Conservation (phyloP, 139 green algal genomes). For the Ulvella scutata region DNA sequence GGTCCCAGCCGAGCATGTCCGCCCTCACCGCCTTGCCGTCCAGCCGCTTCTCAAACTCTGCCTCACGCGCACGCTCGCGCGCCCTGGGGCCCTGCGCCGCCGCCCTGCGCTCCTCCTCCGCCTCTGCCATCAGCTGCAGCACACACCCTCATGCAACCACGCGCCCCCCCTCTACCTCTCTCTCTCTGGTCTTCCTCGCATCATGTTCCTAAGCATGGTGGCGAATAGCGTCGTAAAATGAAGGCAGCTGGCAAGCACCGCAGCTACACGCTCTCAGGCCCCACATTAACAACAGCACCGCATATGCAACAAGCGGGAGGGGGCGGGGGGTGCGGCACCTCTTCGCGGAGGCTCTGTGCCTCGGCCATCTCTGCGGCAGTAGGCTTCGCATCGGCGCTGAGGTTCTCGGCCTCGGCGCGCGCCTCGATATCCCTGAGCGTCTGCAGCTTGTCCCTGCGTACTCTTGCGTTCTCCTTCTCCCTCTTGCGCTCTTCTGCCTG, state of each 20-base stretch:
- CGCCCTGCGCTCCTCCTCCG: conserved; percentile 1
- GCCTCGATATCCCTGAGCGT: conserved; percentile 6
- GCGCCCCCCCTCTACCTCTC: not conserved
- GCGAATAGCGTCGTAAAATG: too few species aligned
- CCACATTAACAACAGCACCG: not conserved
- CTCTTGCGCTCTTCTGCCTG: conserved; percentile 20
- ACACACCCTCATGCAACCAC: too few species aligned
- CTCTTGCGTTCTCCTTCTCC: conserved; percentile 11
- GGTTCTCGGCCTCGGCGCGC: not conserved
- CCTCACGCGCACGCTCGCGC: conserved; percentile 17
- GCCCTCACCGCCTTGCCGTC: conserved; percentile 12
- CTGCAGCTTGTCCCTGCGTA: conserved; percentile 8
- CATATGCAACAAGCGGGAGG: not conserved
- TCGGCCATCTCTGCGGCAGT: not conserved
- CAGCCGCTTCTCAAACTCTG: conserved; percentile 10
- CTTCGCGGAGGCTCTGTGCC: not conserved
- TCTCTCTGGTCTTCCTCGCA: too few species aligned
- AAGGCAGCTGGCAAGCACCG: too few species aligned
- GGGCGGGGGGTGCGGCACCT: not conserved
- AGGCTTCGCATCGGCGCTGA: not conserved
- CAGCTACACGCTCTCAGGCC: not conserved
- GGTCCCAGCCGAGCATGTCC: conserved; percentile 22
- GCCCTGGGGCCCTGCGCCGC: too few species aligned
- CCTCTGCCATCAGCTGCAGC: not conserved
- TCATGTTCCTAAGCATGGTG: too few species aligned